Base-by-base conservation (phyloP, 2,329 filamentous ascomycete genomes). In the Pestalotiopsis fici region DNA sequence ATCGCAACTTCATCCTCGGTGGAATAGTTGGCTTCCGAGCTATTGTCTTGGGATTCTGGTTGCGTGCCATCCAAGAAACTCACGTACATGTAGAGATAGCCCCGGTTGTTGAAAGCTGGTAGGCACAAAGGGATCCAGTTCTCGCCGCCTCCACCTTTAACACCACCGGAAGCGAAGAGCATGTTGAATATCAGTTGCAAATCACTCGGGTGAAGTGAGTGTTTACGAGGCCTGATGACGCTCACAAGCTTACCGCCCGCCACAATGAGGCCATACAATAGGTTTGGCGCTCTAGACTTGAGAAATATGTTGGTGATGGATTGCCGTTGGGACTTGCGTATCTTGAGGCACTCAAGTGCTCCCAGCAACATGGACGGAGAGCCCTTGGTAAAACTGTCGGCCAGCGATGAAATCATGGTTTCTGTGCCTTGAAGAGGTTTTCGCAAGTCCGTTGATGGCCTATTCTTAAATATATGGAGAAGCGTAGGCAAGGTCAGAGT, bases 81-180 rank as follows among this genome's bases (percentile, higher is more conserved):
- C 77, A 99, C 96, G 76, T 98, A 99, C 94, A 99, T 98, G 83
- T 99, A 98, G 1, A 99, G 86, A 77, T 97, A 99, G 28, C 96
- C 97, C 64, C 91, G 93, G 78, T 94, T 98, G 82, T 99, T 99
- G 82, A 99, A 99, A 4, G 95, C 95, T 0, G 96, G 97, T 3
- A 99, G 86, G 74, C 96, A 99, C 6, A 99, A 86, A 0, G 96
- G 96, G 60, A 98, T 95, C 96, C 96, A 99, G 74, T 95, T 98
- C 79, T 99, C 96, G 35, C 95, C 96, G 50, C 87, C 94, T 5
- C 93, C 95, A 23, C 94, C 92, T 77, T 96, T 95, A 77, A 99
- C 92, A 56, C 93, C 92, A 61, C 94, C 93, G 2, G 95, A 96
- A 81, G 97, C 95, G 74, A 99, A 99, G 2, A 99, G 89, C 97